Conservation (phyloP, 106 monocot species). For the Apostasia ramifera region DNA sequence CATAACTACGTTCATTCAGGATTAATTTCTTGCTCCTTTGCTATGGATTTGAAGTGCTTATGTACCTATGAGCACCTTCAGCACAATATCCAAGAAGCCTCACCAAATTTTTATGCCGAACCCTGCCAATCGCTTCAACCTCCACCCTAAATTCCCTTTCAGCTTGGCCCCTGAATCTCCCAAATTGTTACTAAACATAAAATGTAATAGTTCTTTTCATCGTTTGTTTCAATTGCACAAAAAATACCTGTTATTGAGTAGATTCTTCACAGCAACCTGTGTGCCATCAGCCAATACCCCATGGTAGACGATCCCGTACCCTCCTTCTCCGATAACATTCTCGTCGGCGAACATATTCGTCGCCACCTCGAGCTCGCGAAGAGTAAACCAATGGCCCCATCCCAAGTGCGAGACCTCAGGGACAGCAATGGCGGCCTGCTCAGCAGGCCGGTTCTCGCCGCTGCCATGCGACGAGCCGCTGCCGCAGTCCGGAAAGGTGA, state of each 20-base stretch:
- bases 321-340: slow-evolving; percentile 85
- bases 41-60: background rate
- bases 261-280: slow-evolving; percentile 85
- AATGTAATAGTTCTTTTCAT: too few relatives aligned
- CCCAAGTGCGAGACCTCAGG: slow-evolving; percentile 87
- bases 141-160: slow-evolving; percentile 86
- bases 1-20: too few relatives aligned
- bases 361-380: slow-evolving; percentile 78
- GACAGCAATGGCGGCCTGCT: slow-evolving; percentile 10
- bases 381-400: slow-evolving; percentile 93
- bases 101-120: slow-evolving; percentile 81
- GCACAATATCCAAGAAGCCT: slow-evolving; percentile 76
- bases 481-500: slow-evolving; percentile 44
- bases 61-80: slow-evolving; percentile 76
- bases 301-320: slow-evolving; percentile 90
- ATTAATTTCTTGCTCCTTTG: too few relatives aligned
- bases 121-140: slow-evolving; percentile 76
- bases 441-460: slow-evolving; percentile 10
- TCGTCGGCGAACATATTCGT: slow-evolving; percentile 71
- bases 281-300: slow-evolving; percentile 58
- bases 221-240: background rate
- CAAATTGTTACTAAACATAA: too few relatives aligned
- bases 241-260: slow-evolving; percentile 82
- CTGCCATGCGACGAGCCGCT: slow-evolving; percentile 16
- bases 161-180: slow-evolving; percentile 55